phyloP scores from a whole-genome alignment of 208 protist species.

The Entamoeba histolytica region DNA sequence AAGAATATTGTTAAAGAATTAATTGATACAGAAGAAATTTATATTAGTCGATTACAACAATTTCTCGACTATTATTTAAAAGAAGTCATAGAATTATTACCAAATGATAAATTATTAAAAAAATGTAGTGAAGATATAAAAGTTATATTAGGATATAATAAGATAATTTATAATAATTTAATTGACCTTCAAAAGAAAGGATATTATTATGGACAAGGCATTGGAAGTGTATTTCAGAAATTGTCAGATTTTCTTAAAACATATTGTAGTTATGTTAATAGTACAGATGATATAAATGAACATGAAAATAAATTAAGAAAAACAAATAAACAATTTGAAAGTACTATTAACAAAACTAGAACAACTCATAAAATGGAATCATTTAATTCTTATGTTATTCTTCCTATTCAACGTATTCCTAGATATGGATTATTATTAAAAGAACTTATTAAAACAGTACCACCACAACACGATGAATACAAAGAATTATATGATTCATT shows the following conservation, averaged over 20 bases:
- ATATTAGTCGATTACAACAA: not conserved
- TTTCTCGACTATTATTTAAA: not conserved
- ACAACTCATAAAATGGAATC: not conserved
- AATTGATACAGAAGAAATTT: not conserved
- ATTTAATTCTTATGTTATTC: not conserved
- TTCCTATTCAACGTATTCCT: not conserved
- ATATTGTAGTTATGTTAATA: not conserved
- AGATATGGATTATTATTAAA: not conserved
- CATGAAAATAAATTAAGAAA: not conserved
- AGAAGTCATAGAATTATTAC: not conserved
- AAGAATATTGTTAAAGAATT: not conserved
- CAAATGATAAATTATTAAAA: not conserved
- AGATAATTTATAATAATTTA: not conserved
- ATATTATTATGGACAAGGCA: not conserved
- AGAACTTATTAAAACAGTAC: not conserved
- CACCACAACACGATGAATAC: not conserved
- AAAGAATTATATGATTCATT: not conserved
- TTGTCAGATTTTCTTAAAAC: not conserved
- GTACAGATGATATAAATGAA: not conserved
- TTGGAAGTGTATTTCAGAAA: not conserved
- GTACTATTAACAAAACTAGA: not conserved
- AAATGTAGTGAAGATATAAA: not conserved
- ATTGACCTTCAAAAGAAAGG: not conserved
- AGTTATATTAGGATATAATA: not conserved
- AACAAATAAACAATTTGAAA: not conserved